Percentiles rank a stretch among this genome's conserved stretches.
phyloP scores from a whole-genome alignment of 352 stramenopile species.

The Blastocystis sp. region DNA sequence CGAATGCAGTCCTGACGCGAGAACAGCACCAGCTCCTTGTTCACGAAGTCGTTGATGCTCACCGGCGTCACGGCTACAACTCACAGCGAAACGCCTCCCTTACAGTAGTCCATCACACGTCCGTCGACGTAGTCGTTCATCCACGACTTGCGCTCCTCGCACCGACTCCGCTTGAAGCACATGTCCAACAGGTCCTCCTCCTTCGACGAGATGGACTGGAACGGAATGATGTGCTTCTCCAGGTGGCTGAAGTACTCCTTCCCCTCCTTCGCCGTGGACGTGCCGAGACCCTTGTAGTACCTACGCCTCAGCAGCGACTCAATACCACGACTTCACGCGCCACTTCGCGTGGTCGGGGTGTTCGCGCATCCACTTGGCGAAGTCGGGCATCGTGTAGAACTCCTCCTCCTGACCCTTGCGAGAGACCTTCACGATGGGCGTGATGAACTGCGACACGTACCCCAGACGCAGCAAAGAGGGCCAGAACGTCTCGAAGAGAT shows the following conservation, averaged over 20 bases:
- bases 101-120: slow-evolving; percentile 87
- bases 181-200: slow-evolving; percentile 90
- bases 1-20: slow-evolving; percentile 95
- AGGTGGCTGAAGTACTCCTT: slow-evolving; percentile 96
- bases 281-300: slow-evolving; percentile 99
- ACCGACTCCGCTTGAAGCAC: slow-evolving; percentile 93
- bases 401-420: slow-evolving; percentile 83
- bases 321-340: slow-evolving; percentile 86
- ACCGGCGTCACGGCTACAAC: slow-evolving; percentile 83
- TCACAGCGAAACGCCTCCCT: not conserved
- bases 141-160: slow-evolving; percentile 94
- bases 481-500: slow-evolving; percentile 98
- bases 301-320: not conserved
- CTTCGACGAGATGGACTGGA: slow-evolving; percentile 77
- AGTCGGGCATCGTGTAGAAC: slow-evolving; percentile 96
- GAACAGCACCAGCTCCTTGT: slow-evolving; percentile 98
- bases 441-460: slow-evolving; percentile 93
- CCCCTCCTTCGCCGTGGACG: slow-evolving; percentile 91
- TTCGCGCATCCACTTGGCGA: slow-evolving; percentile 87
- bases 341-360: slow-evolving; percentile 87
- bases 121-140: slow-evolving; percentile 85
- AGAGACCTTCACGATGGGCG: slow-evolving; percentile 95
- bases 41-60: slow-evolving; percentile 92
- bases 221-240: slow-evolving; percentile 89
- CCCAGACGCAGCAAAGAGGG: slow-evolving; percentile 88